Percentiles rank a stretch among this genome's conserved stretches.
phyloP scores from a whole-genome alignment of 495 filamentous ascomycete genomes.

The Durotheca rogersii region DNA sequence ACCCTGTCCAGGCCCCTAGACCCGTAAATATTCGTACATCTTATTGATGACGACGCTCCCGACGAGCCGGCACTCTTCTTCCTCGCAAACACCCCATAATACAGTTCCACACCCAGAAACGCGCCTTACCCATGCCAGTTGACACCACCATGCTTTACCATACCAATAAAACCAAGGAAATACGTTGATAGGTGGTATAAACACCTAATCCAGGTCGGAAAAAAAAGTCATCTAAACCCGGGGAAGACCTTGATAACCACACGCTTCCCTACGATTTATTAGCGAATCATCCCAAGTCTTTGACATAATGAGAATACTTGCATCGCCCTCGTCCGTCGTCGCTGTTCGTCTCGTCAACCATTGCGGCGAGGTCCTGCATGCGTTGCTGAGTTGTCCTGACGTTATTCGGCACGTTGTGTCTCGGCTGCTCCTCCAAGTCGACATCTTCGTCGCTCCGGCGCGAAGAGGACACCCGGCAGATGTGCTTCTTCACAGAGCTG shows the following conservation, averaged over 20 bases:
- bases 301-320: slow-evolving; percentile 9
- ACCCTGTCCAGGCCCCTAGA: slow-evolving; percentile 3
- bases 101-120: slow-evolving; percentile 14
- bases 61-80: neutral
- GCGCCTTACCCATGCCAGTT: slow-evolving; percentile 29
- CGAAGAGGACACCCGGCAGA: slow-evolving; percentile 19
- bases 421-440: slow-evolving; percentile 25
- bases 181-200: too few species aligned
- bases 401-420: slow-evolving; percentile 8
- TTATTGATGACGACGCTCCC: too few species aligned
- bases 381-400: slow-evolving; percentile 22
- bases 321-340: slow-evolving; percentile 37
- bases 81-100: slow-evolving; percentile 11
- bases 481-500: slow-evolving; percentile 27
- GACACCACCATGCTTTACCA: too few species aligned
- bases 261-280: slow-evolving; percentile 27
- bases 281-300: slow-evolving; percentile 1
- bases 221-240: slow-evolving; percentile 23
- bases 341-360: slow-evolving; percentile 36
- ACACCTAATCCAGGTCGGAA: neutral
- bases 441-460: slow-evolving; percentile 25
- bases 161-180: too few species aligned
- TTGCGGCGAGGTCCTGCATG: slow-evolving; percentile 32
- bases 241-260: slow-evolving; percentile 27
- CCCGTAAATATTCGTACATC: slow-evolving; percentile 13